These are phyloP conservation scores for Murraya koenigii DNA, from an alignment of 345 rosid species.

Conservation along the genomic window DNA sequence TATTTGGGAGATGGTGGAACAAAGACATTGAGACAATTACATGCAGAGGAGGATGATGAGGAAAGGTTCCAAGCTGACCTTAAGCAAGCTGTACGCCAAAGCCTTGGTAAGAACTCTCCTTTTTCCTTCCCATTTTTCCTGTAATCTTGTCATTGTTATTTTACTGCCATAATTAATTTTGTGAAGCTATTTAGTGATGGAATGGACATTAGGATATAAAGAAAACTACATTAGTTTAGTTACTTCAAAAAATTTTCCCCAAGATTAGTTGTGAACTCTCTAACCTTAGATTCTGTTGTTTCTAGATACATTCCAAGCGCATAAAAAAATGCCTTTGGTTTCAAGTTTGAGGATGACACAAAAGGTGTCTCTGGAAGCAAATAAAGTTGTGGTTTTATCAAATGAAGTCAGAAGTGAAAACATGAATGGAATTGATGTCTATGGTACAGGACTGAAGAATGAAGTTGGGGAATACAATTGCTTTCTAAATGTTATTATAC, in stretches of 20 bases:
- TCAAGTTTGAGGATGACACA: constrained; percentile 35
- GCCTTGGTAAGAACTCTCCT: constrained; percentile 60
- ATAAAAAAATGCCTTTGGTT: constrained; percentile 32
- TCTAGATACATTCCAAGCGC: constrained; percentile 67
- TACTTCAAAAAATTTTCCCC: background rate
- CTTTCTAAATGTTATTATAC: constrained; percentile 95
- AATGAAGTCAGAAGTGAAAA: constrained; percentile 31
- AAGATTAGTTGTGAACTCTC: background rate
- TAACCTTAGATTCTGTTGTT: constrained; percentile 26
- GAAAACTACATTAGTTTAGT: constrained; percentile 2
- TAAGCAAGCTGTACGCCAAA: constrained; percentile 75
- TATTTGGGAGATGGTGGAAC: constrained; percentile 44
- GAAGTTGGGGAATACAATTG: constrained; percentile 97
- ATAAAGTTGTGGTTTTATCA: constrained; percentile 26
- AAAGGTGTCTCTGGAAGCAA: constrained; percentile 29
- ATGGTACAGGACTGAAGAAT: constrained; percentile 90
- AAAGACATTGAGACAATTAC: constrained; percentile 71
- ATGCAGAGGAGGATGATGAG: constrained; percentile 85
- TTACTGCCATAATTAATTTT: background rate
- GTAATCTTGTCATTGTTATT: background rate
- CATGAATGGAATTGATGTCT: constrained; percentile 36
- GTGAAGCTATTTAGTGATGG: background rate
- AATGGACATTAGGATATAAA: background rate
- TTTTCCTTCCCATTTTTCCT: constrained; percentile 8
- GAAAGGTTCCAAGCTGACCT: constrained; percentile 96